Evolutionary conservation across 2,329 filamentous ascomycete genomes (phyloP), one percentile per base, ranked within the genome.

Genomic region (Juglanconis sp.): DNA sequence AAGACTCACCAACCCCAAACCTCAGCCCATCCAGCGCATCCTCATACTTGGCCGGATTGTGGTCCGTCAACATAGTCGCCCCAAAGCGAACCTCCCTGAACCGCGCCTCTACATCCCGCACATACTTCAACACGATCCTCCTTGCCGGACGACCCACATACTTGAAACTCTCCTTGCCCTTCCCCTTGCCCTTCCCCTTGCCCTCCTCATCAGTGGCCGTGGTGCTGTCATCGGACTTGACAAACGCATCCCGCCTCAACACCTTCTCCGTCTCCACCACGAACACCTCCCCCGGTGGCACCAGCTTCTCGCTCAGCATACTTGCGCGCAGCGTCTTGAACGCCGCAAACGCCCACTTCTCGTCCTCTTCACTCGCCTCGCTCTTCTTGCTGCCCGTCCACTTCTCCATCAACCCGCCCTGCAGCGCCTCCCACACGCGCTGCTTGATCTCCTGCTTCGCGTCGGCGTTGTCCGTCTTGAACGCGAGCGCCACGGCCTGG

Each of bases 271-370:
- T 87, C 73, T 91, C 88, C 2, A 92, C 80, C 2, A 86, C 77
- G 68, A 92, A 92, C 0, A 92, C 87, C 70, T 93, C 89, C 1
- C 90, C 90, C 0, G 90, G 90, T 1, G 90, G 90, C 51, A 91
- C 74, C 2, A 93, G 78, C 68, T 92, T 92, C 36, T 82, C 77
- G 55, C 83, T 87, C 63, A 83, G 80, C 86, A 92, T 90, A 66
- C 81, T 85, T 3, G 83, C 83, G 2, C 89, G 81, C 15, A 93
- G 73, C 0, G 82, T 82, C 67, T 87, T 86, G 5, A 92, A 78
- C 1, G 88, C 84, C 0, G 86, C 81, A 69, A 86, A 86, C 0
- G 87, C 86, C 89, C 89, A 92, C 35, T 84, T 78, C 50, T 88
- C 85, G n/a, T 87, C 84, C 8, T 86, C 81, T 17, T 74, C 72